Evolutionary conservation across 164 flowering plant species (phyloP).

Genomic region (Sedum album): DNA sequence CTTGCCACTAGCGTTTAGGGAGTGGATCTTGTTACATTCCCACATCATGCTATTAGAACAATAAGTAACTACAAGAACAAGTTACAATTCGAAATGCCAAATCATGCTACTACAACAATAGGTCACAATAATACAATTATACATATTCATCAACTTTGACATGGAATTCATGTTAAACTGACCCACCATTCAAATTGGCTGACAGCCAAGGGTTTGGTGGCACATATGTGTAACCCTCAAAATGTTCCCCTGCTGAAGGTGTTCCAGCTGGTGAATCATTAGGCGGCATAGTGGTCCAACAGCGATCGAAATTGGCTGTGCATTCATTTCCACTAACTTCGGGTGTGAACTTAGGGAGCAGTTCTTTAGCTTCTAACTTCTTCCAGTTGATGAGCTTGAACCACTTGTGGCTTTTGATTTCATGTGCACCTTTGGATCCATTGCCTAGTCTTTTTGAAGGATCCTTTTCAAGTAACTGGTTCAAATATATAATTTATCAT

Average conservation of each 20-base stretch:
- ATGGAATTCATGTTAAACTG: constrained; percentile 2
- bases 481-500: not conserved
- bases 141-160: not conserved
- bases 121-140: not conserved
- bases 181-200: constrained; percentile 17
- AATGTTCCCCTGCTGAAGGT: constrained; percentile 64
- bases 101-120: not conserved
- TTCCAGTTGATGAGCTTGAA: constrained; percentile 69
- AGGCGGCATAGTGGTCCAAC: constrained; percentile 78
- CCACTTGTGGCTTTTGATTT: constrained; percentile 70
- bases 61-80: too few relatives aligned
- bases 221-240: constrained; percentile 65
- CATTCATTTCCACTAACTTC: constrained; percentile 66
- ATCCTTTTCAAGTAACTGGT: constrained; percentile 70
- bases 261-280: constrained; percentile 86
- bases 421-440: constrained; percentile 56
- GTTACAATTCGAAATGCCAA: too few relatives aligned
- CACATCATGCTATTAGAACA: too few relatives aligned
- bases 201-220: constrained; percentile 80
- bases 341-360: constrained; percentile 66
- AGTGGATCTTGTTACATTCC: too few relatives aligned
- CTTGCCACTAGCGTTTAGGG: too few relatives aligned
- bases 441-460: constrained; percentile 71
- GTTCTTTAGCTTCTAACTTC: constrained; percentile 53
- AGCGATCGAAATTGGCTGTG: constrained; percentile 67